Base-by-base conservation (phyloP, 2,329 filamentous ascomycete species). In the Colletotrichum sp. region DNA sequence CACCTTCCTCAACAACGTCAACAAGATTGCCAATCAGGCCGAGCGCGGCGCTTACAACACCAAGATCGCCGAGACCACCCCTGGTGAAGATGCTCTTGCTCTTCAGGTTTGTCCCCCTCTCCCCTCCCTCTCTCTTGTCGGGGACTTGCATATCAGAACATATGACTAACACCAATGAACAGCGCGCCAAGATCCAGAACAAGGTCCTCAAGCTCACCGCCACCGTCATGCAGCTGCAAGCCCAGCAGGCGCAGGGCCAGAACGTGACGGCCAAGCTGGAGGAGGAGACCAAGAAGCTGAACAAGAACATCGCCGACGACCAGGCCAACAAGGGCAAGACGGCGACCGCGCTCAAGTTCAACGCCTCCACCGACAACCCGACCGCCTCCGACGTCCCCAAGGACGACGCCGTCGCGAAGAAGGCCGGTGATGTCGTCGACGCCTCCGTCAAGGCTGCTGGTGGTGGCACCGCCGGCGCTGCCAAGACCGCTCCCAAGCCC, bases 141-240 rank as follows among this genome's bases (percentile, higher is more conserved):
- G 26, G 26, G 26, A 28, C 26, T 28, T 28, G 26, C 7, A 28
- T 28, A 2, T 28, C 26, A 22, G 24, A 48, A 16, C 4, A 13
- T 8, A 9, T 18, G 8, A 36, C 55, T 57, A 28, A 72, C 69
- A 18, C 24, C 15, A n/a, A n/a, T 7, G 8, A 39, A 36, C 68
- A 88, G 86, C 85, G 86, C 71, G 89, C 89, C 80, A 91, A 91
- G 84, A 91, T 88, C 75, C 90, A 90, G 87, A 91, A 91, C 86
- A 91, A 92, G 84, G 88, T 92, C 16, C 82, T 92, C 68, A 92
- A 92, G 84, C 84, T 91, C 77, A 88, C 86, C 34, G 88, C 89
- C 30, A 88, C 88, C 63, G 83, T 90, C 28, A 81, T 91, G 39
- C 83, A 86, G 77, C 87, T 91, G 9, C 83, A 87, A 81, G 85